A percentile compares a stretch with the other conserved stretches of the same genome.
Conservation (phyloP, 495 filamentous ascomycete genomes). For the Podospora didyma region DNA sequence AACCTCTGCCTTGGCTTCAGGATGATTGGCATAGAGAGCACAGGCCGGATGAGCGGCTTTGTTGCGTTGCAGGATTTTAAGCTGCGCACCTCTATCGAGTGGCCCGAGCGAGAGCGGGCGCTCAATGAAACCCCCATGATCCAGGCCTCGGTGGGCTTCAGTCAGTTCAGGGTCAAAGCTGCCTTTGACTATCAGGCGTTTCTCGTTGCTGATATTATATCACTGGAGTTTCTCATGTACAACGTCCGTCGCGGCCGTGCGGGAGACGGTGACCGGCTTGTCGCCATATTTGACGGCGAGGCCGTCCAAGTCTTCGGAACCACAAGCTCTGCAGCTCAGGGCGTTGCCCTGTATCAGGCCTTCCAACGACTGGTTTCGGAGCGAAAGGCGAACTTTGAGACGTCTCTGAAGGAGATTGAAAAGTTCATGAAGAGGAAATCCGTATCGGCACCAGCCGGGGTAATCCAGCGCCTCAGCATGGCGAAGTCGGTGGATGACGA, state of each 20-base stretch:
- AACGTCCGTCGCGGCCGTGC: slow-evolving; percentile 68
- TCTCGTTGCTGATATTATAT: slow-evolving; percentile 78
- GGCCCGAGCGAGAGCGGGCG: slow-evolving; percentile 67
- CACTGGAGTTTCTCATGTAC: slow-evolving; percentile 94
- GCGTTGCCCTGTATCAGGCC: slow-evolving; percentile 80
- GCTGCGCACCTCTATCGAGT: slow-evolving; percentile 85
- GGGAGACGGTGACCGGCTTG: slow-evolving; percentile 69
- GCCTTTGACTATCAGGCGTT: slow-evolving; percentile 97
- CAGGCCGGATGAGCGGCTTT: slow-evolving; percentile 87
- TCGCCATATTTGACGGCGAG: slow-evolving; percentile 84
- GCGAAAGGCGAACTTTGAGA: slow-evolving; percentile 77
- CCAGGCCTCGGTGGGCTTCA: slow-evolving; percentile 82
- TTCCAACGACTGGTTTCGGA: slow-evolving; percentile 85
- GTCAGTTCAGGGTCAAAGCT: slow-evolving; percentile 75
- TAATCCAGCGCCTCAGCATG: slow-evolving; percentile 36
- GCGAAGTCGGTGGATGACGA: slow-evolving; percentile 43
- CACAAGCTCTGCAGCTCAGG: slow-evolving; percentile 79
- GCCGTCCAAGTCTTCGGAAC: slow-evolving; percentile 89
- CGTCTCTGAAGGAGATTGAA: slow-evolving; percentile 82
- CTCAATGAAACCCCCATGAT: slow-evolving; percentile 79
- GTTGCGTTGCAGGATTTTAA: slow-evolving; percentile 73
- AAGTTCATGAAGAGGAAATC: slow-evolving; percentile 77
- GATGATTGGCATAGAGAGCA: slow-evolving; percentile 69
- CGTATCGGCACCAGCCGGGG: slow-evolving; percentile 34
- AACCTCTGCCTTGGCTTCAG: slow-evolving; percentile 87